Evolutionary conservation across 306 rosid genomes (phyloP).

Genomic region (Cicer judaicum): DNA sequence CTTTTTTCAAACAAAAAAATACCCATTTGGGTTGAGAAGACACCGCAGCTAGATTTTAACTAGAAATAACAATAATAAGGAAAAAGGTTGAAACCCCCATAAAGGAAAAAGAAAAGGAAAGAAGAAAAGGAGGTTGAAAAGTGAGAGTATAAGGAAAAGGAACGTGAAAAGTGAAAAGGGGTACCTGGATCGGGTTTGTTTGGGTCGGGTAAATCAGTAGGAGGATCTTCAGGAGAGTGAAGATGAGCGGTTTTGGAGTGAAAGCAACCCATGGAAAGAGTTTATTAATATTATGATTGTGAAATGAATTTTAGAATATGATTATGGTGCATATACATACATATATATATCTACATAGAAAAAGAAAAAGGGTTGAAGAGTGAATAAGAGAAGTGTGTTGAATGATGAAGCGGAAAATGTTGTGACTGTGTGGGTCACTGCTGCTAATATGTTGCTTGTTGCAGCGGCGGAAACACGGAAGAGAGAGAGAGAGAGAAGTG

Average conservation of each 20-base stretch:
- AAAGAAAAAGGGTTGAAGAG: conserved; percentile 28
- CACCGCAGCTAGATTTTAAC: background rate
- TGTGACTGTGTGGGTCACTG: conserved; percentile 44
- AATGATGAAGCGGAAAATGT: conserved; percentile 26
- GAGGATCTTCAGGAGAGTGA: conserved; percentile 70
- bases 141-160: background rate
- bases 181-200: conserved; percentile 69
- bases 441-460: conserved; percentile 37
- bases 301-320: background rate
- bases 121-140: background rate
- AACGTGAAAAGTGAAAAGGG: background rate
- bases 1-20: conserved; percentile 18
- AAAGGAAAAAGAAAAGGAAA: background rate
- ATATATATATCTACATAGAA: conserved; percentile 30
- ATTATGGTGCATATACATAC: background rate
- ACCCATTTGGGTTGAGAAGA: conserved; percentile 3
- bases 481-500: conserved; percentile 19
- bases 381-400: background rate
- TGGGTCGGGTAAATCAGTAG: conserved; percentile 57
- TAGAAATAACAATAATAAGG: background rate
- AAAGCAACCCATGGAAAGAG: conserved; percentile 61
- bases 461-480: conserved; percentile 46
- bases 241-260: conserved; percentile 74
- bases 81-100: background rate
- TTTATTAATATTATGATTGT: conserved; percentile 9